A percentile compares a stretch with the other conserved stretches of the same genome.
Conservation (phyloP, 352 stramenopile genomes). For the Phytophthora sojae region DNA sequence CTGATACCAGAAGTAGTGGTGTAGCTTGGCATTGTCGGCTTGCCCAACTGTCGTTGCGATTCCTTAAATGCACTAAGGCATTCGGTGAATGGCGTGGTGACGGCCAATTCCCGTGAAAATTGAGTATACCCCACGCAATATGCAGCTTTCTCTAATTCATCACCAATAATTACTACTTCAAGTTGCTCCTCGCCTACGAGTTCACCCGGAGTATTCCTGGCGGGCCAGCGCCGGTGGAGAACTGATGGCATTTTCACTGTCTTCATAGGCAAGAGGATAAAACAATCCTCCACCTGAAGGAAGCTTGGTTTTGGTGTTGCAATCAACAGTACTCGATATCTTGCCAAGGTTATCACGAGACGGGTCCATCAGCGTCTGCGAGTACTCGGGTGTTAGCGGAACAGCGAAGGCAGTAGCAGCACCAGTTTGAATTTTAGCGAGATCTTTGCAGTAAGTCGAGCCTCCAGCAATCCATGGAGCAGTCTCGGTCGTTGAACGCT, state of each 20-base stretch:
- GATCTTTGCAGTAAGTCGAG: slow-evolving; percentile 18
- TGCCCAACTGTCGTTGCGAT: too few relatives aligned
- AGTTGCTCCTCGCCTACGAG: too few relatives aligned
- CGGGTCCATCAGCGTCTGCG: slow-evolving; percentile 17
- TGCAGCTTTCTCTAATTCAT: too few relatives aligned
- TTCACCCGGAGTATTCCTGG: too few relatives aligned
- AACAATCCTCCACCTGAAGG: not conserved
- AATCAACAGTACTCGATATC: slow-evolving; percentile 4
- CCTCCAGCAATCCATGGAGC: not conserved
- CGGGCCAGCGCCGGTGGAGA: too few relatives aligned
- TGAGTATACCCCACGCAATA: too few relatives aligned
- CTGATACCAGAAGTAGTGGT: too few relatives aligned
- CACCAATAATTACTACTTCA: too few relatives aligned
- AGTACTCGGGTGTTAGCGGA: slow-evolving; percentile 6
- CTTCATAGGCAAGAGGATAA: slow-evolving; percentile 5
- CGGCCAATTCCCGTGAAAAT: too few relatives aligned
- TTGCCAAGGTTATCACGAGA: slow-evolving; percentile 4
- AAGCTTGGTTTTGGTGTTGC: not conserved
- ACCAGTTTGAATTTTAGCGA: slow-evolving; percentile 16
- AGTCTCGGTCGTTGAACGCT: not conserved
- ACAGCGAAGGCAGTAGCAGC: slow-evolving; percentile 6
- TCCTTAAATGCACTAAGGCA: too few relatives aligned
- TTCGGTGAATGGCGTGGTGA: too few relatives aligned
- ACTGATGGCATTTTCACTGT: slow-evolving; percentile 6
- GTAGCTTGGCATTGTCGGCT: too few relatives aligned